Base-by-base conservation (phyloP, 139 green algal species). In the Monoraphidium neglectum region DNA sequence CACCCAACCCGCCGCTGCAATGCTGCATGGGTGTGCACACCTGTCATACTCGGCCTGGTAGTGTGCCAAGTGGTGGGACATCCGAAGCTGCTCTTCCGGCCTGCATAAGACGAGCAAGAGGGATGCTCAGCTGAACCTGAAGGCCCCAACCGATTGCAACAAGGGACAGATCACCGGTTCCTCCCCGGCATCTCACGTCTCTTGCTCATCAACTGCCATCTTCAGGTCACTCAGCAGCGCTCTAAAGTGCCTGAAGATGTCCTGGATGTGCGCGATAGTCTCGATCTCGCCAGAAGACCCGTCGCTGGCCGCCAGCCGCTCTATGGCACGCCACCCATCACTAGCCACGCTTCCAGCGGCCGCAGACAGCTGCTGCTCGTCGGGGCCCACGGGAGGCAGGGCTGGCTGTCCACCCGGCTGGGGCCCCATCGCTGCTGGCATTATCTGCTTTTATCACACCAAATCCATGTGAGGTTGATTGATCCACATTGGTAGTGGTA, bases 141-240 rank as follows among this genome's bases (percentile, higher is more conserved):
- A 8, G 15, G 15, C 5, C 21, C 61, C 32, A 68, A 68, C 32
- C 72, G 59, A 33, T 36, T 33, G 28, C 46, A 47, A 23, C 69
- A 51, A 32, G 37, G 49, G 49, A 62, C 28, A 70, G 51, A 74
- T 26, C 35, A 47, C 65, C 28, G 28, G 18, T 61, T 12, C 32
- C 36, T 46, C 30, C 28, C 36, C 59, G 38, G 28, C 64, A 57
- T 36, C 57, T 75, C 33, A 94, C 92, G 86, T 91, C 67, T 96
- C 92, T 68, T 93, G 85, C 72, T 97, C 92, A 53, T 97, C 90
- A 12, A 87, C 84, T 8, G 93, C 67, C 21, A 90, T 70, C 59
- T 94, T 83, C 8, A 97, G 67, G 54, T 96, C 87, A 1, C 84
- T 66, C 2, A 89, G 84, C 5, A 84, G 33, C 1, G 65, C 76